Evolutionary conservation across 2,329 filamentous ascomycete genomes (phyloP).

Genomic region (Simplicillium aogashimaense): DNA sequence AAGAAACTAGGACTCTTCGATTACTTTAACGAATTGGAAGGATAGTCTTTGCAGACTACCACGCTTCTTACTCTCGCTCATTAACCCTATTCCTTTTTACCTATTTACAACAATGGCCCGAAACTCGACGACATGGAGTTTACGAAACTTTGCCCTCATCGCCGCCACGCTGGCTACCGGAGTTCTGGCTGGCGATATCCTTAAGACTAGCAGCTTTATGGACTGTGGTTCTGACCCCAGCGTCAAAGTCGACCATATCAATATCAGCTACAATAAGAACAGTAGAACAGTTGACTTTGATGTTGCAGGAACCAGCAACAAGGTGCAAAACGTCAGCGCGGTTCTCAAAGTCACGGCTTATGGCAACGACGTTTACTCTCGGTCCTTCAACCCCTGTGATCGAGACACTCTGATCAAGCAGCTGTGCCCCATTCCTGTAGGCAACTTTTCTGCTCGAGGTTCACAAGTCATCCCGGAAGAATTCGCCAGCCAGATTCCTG

Average conservation of each 20-base stretch:
- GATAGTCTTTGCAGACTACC: neutral
- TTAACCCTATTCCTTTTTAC: slow-evolving; percentile 1
- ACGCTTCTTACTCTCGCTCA: neutral
- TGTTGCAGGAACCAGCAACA: slow-evolving; percentile 63
- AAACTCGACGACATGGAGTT: slow-evolving; percentile 16
- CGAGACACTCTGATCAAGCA: slow-evolving; percentile 53
- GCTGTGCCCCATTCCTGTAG: slow-evolving; percentile 77
- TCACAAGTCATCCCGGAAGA: slow-evolving; percentile 59
- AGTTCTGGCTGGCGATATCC: slow-evolving; percentile 57
- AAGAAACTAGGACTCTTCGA: no score
- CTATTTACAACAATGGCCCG: slow-evolving; percentile 20
- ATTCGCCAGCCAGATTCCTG: slow-evolving; percentile 67
- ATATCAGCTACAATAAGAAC: slow-evolving; percentile 70
- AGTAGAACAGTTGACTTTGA: slow-evolving; percentile 71
- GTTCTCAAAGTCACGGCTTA: slow-evolving; percentile 72
- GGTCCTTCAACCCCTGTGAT: slow-evolving; percentile 76
- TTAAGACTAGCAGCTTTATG: slow-evolving; percentile 73
- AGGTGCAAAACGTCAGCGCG: slow-evolving; percentile 72
- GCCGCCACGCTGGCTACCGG: slow-evolving; percentile 25
- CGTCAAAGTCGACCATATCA: slow-evolving; percentile 62
- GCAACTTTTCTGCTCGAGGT: slow-evolving; percentile 64
- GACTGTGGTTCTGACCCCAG: slow-evolving; percentile 48
- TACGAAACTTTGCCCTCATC: slow-evolving; percentile 22
- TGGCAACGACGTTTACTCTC: slow-evolving; percentile 68
- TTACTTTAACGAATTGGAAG: neutral